Evolutionary conservation across 805 yeast genomes (phyloP).

Genomic region (Huiozyma sinensis): DNA sequence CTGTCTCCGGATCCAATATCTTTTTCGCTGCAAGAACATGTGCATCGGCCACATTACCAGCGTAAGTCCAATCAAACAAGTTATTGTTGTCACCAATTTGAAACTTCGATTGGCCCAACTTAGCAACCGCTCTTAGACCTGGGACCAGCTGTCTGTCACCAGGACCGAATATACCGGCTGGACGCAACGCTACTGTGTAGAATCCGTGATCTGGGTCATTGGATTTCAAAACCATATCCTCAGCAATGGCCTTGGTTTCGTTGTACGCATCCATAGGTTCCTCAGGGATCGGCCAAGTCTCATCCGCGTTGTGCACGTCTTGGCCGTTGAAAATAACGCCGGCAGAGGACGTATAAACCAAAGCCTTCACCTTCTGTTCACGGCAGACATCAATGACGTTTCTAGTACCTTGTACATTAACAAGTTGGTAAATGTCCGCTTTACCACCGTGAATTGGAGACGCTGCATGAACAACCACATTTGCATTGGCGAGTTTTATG

Average conservation of each 20-base stretch:
- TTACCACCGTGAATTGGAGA: slow-evolving; percentile 89
- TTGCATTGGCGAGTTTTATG: slow-evolving; percentile 46
- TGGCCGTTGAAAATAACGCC: slow-evolving; percentile 97
- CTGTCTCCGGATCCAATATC: slow-evolving; percentile 39
- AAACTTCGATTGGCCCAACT: slow-evolving; percentile 76
- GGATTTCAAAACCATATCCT: slow-evolving; percentile 64
- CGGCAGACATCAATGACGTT: slow-evolving; percentile 59
- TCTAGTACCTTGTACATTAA: slow-evolving; percentile 81
- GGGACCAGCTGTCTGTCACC: slow-evolving; percentile 97
- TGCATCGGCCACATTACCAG: slow-evolving; percentile 96
- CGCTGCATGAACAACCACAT: slow-evolving; percentile 87
- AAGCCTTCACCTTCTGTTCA: slow-evolving; percentile 38
- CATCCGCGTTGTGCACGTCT: slow-evolving; percentile 86
- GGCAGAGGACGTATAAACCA: slow-evolving; percentile 93
- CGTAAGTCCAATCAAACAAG: slow-evolving; percentile 93
- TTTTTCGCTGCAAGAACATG: slow-evolving; percentile 87
- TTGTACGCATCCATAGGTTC: slow-evolving; percentile 95
- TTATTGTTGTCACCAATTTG: slow-evolving; percentile 93
- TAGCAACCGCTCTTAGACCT: slow-evolving; percentile 74
- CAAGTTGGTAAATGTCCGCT: slow-evolving; percentile 76
- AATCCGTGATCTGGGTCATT: slow-evolving; percentile 48
- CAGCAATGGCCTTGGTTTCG: slow-evolving; percentile 89
- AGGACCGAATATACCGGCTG: slow-evolving; percentile 98
- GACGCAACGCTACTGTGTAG: slow-evolving; percentile 78
- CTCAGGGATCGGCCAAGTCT: slow-evolving; percentile 84